Base-by-base conservation (phyloP, 106 monocot genomes). In the Triglochin maritima region DNA sequence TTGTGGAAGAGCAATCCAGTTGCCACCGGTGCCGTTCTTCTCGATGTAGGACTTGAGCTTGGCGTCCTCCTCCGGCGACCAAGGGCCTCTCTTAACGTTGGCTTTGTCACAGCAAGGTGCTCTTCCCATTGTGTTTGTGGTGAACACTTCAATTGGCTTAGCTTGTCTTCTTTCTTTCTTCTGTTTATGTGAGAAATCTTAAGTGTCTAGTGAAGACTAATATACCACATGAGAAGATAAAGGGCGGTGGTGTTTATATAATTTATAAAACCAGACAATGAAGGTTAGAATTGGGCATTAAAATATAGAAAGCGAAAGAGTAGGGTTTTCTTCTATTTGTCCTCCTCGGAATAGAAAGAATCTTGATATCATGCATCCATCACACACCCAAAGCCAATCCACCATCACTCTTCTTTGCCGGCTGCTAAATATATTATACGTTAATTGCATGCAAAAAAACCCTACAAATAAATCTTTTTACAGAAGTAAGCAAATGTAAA, bases 1-100 rank as follows among this genome's bases (percentile, higher is more conserved):
- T 46, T 86, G 93, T 4, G 93, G 94, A 16, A 94, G 85, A 47
- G 94, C 85, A 44, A 94, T 94, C 94, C 94, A 94, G 79, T 94
- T 94, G 61, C 94, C 94, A 9, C 94, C 94, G 72, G 94, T 94
- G 80, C 94, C 94, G 67, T 94, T 47, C 74, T 83, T 68, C 47
- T 93, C 89, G 48, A 93, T 93, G 78, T 86, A 89, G 68, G 88
- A 76, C 78, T 81, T 93, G 81, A 93, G 93, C 81, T 78, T 89
- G 16, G 73, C 68, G 54, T 93, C 93, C 66, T 93, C 93, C 68
- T 93, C 93, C 2, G 88, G 88, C 2, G 93, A 93, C 93, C 93
- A 93, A 4, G 93, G 93, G 0, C 93, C 94, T 66, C 77, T 90
- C 87, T 94, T 94, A 58, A 94, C 94, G 77, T 79, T 94, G 63